These are phyloP conservation scores for Diaporthe caulivora DNA, from an alignment of 2,329 filamentous ascomycete species.

Conservation along the genomic window DNA sequence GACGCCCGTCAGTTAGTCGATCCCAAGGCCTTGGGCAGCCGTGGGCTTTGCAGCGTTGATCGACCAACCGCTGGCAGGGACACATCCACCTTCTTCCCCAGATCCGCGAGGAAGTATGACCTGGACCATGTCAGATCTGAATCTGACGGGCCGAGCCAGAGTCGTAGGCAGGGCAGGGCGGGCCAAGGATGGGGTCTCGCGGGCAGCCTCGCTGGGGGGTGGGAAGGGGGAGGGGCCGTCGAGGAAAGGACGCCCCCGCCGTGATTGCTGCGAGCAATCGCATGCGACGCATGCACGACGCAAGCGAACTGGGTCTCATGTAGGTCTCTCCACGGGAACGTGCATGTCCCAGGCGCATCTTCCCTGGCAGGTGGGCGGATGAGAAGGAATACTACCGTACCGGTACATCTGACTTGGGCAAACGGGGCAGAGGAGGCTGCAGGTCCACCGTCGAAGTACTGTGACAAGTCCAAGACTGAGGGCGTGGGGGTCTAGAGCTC, in stretches of 20 bases:
- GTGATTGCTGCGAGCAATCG: constrained; percentile 29
- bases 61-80: constrained; percentile 12
- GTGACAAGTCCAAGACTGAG: constrained; percentile 31
- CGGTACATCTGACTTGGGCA: constrained; percentile 36
- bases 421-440: constrained; percentile 32
- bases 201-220: constrained; percentile 9
- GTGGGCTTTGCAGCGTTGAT: constrained; percentile 30
- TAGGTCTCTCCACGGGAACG: constrained; percentile 35
- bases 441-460: constrained; percentile 38
- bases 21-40: constrained; percentile 33
- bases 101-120: neutral
- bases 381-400: constrained; percentile 39
- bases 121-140: constrained; percentile 30
- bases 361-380: constrained; percentile 25
- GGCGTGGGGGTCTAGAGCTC: constrained; percentile 36
- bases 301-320: constrained; percentile 35
- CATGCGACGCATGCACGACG: constrained; percentile 31
- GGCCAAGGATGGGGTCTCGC: constrained; percentile 15
- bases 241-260: constrained; percentile 7
- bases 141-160: constrained; percentile 34
- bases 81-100: constrained; percentile 23
- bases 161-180: constrained; percentile 13
- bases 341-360: constrained; percentile 32
- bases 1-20: constrained; percentile 16
- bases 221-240: neutral